Evolutionary conservation across 306 rosid species (phyloP).

Genomic region (Abrus precatorius): DNA sequence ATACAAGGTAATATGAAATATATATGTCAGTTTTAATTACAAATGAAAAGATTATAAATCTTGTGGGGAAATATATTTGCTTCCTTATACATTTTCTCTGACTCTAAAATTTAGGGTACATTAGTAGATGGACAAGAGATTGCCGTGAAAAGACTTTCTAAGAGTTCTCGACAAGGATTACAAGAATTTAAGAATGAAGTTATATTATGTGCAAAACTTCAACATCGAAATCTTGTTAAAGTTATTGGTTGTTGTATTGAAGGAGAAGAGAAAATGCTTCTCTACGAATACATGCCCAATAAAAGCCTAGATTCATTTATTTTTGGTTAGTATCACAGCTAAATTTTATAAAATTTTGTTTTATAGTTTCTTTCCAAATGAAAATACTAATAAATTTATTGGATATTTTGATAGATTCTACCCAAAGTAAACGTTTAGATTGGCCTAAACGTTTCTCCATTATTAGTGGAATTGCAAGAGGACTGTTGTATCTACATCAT

Average conservation of each 20-base stretch:
- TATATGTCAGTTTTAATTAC: background rate
- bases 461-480: slow-evolving; percentile 41
- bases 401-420: background rate
- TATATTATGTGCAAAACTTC: slow-evolving; percentile 38
- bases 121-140: slow-evolving; percentile 31
- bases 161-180: slow-evolving; percentile 27
- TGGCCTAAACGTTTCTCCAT: slow-evolving; percentile 47
- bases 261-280: slow-evolving; percentile 35
- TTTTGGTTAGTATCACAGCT: slow-evolving; percentile 45
- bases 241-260: slow-evolving; percentile 43
- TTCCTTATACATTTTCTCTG: background rate
- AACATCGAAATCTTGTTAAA: slow-evolving; percentile 42
- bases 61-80: no score
- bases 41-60: no score
- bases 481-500: slow-evolving; percentile 51
- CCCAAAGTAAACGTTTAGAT: background rate
- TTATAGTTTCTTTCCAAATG: background rate
- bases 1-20: slow-evolving; percentile 51
- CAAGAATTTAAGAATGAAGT: slow-evolving; percentile 39
- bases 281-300: slow-evolving; percentile 49
- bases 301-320: slow-evolving; percentile 53
- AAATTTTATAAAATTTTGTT: background rate
- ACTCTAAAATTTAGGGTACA: background rate
- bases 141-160: slow-evolving; percentile 19
- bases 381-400: background rate